These are phyloP conservation scores for Macrophomina phaseolina DNA, from an alignment of 2,329 filamentous ascomycete genomes.

Conservation along the genomic window DNA sequence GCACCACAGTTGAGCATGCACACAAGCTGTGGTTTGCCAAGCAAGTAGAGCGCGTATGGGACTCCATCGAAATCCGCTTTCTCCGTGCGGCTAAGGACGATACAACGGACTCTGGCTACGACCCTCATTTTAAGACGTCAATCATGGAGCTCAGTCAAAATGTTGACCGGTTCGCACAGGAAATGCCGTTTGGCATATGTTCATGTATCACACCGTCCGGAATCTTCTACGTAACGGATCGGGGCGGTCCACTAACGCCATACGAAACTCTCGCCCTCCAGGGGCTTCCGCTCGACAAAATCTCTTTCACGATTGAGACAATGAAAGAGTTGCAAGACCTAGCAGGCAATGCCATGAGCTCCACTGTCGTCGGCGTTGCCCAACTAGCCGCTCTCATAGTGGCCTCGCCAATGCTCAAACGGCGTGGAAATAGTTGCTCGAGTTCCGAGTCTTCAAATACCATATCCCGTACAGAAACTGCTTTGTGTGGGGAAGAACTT, in stretches of 20 bases:
- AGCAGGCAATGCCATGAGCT: constrained; percentile 81
- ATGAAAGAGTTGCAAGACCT: constrained; percentile 67
- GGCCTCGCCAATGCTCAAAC: constrained; percentile 26
- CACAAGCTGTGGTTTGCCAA: constrained; percentile 57
- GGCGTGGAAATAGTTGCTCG: neutral
- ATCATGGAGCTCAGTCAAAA: constrained; percentile 75
- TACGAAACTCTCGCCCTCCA: constrained; percentile 70
- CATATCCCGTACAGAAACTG: neutral
- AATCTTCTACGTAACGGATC: constrained; percentile 64
- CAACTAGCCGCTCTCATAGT: constrained; percentile 64
- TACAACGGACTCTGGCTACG: constrained; percentile 51
- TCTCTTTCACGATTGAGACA: constrained; percentile 69
- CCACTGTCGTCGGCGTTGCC: constrained; percentile 70
- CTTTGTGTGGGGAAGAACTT: neutral
- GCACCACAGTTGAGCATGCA: constrained; percentile 61
- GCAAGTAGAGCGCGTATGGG: constrained; percentile 66
- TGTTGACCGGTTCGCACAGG: constrained; percentile 63
- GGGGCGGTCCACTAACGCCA: constrained; percentile 66
- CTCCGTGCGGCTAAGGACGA: constrained; percentile 53
- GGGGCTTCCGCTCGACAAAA: constrained; percentile 67
- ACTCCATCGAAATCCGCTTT: constrained; percentile 68
- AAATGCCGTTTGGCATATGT: constrained; percentile 61
- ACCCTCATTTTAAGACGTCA: constrained; percentile 62
- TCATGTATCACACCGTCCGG: constrained; percentile 73
- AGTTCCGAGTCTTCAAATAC: neutral